Evolutionary conservation across 768 basidiomycete species (phyloP).

Genomic region (Mycena albidolilacea): DNA sequence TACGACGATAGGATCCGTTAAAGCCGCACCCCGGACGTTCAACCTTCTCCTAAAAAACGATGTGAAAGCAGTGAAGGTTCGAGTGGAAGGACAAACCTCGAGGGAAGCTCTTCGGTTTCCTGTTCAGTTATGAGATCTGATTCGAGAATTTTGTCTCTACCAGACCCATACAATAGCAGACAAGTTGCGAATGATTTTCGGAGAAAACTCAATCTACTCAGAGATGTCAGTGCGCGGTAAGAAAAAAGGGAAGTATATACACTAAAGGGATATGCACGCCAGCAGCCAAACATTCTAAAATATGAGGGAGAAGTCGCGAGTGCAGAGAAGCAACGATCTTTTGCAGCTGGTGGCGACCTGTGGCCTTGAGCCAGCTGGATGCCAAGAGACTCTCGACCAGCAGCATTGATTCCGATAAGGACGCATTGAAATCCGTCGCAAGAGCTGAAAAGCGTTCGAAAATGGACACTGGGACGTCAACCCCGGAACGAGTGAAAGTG

Average conservation of each 20-base stretch:
- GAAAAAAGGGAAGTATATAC: slow-evolving; percentile 51
- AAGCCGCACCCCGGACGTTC: slow-evolving; percentile 55
- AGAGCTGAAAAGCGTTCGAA: slow-evolving; percentile 65
- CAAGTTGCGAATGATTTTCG: slow-evolving; percentile 73
- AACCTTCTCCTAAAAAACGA: slow-evolving; percentile 61
- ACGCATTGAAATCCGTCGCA: slow-evolving; percentile 53
- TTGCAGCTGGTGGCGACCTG: slow-evolving; percentile 74
- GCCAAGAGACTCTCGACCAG: slow-evolving; percentile 68
- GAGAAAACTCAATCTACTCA: slow-evolving; percentile 64
- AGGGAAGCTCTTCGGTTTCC: slow-evolving; percentile 67
- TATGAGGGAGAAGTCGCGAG: slow-evolving; percentile 54
- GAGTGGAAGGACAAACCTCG: slow-evolving; percentile 60
- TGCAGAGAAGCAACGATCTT: slow-evolving; percentile 65
- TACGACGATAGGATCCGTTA: slow-evolving; percentile 74
- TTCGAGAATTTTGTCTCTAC: slow-evolving; percentile 61
- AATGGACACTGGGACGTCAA: slow-evolving; percentile 69
- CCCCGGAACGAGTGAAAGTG: slow-evolving; percentile 73
- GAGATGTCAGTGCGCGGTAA: slow-evolving; percentile 12
- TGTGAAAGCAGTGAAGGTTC: slow-evolving; percentile 10
- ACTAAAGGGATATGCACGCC: slow-evolving; percentile 47
- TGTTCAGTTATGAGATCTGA: slow-evolving; percentile 62
- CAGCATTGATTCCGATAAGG: slow-evolving; percentile 62
- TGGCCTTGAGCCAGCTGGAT: slow-evolving; percentile 73
- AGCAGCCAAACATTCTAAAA: slow-evolving; percentile 56
- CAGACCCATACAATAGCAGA: slow-evolving; percentile 78